Percentiles rank a stretch among this genome's conserved stretches.
Conservation (phyloP, 768 basidiomycete species). For the Suillus sp. region DNA sequence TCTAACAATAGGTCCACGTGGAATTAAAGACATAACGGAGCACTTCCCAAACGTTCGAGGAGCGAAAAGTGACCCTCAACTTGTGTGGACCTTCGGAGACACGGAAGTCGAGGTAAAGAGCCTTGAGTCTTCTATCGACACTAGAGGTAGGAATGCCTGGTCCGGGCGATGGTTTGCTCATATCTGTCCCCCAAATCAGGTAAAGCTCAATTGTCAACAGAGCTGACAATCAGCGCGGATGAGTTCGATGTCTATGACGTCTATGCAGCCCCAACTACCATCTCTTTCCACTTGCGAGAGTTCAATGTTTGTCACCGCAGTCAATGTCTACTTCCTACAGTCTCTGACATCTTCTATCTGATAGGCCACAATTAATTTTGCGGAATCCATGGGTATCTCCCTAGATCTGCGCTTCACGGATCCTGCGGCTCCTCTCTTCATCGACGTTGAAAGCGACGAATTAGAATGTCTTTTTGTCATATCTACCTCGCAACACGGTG, state of each 20-base stretch:
- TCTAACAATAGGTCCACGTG: slow-evolving; percentile 70
- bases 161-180: neutral
- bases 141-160: slow-evolving; percentile 49
- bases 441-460: slow-evolving; percentile 71
- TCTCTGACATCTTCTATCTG: slow-evolving; percentile 6
- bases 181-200: slow-evolving; percentile 38
- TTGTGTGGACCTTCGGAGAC: slow-evolving; percentile 79
- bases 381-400: slow-evolving; percentile 65
- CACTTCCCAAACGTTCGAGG: slow-evolving; percentile 73
- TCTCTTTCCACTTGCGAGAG: slow-evolving; percentile 82
- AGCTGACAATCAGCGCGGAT: slow-evolving; percentile 72
- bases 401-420: slow-evolving; percentile 79
- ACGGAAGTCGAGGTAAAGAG: slow-evolving; percentile 70
- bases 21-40: slow-evolving; percentile 76
- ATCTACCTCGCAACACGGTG: slow-evolving; percentile 68
- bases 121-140: slow-evolving; percentile 63
- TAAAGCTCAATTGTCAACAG: slow-evolving; percentile 67
- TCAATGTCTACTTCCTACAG: neutral
- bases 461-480: slow-evolving; percentile 73
- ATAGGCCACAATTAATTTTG: slow-evolving; percentile 80
- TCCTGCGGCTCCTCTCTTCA: slow-evolving; percentile 71
- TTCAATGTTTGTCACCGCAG: slow-evolving; percentile 59
- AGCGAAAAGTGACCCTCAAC: slow-evolving; percentile 69
- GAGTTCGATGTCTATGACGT: slow-evolving; percentile 83
- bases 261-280: slow-evolving; percentile 58